Base-by-base conservation (phyloP, 2,329 filamentous ascomycete genomes). In the Fusarium sp. region DNA sequence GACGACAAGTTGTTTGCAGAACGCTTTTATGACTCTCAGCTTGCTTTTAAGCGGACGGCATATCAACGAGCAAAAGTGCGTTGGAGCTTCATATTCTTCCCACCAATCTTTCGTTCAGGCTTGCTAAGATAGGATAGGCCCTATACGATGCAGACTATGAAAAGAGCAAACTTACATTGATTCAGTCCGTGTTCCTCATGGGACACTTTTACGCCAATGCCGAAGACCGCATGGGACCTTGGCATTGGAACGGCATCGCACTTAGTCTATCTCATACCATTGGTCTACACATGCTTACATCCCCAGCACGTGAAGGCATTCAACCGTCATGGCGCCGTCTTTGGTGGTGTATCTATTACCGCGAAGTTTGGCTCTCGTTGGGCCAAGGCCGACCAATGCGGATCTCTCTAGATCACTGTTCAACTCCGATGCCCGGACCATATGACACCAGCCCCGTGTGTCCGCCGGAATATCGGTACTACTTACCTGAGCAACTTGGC, bases 231-330 rank as follows among this genome's bases (percentile, higher is more conserved):
- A 81, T 79, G 10, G 82, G 84, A 11, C 81, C 85, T 0, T 86
- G 84, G 85, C 84, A 86, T 64, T 86, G 85, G 85, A 83, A 82
- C 5, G 84, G 85, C n/a, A 80, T 84, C 27, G 84, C 85, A 6
- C 83, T 86, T 59, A 81, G 79, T 31, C 79, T 86, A 4, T 83
- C 82, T 18, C 85, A 86, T 31, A 83, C 82, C 5, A 80, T 85
- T 3, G 85, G 85, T 1, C 77, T 87, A 0, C 84, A 87, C 48
- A 57, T 57, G 54, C 54, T 57, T 18, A 57, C 54, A 37, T 24
- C 54, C 54, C 54, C 54, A 3, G 54, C 54, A 1, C 54, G 20
- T 22, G 54, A 57, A 5, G 54, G 54, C 20, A 57, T 57, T 27
- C 54, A 57, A 4, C 64, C 64, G 16, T 31, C 68, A 3, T 75